Conservation (phyloP, 345 rosid genomes). For the Kernera saxatilis region DNA sequence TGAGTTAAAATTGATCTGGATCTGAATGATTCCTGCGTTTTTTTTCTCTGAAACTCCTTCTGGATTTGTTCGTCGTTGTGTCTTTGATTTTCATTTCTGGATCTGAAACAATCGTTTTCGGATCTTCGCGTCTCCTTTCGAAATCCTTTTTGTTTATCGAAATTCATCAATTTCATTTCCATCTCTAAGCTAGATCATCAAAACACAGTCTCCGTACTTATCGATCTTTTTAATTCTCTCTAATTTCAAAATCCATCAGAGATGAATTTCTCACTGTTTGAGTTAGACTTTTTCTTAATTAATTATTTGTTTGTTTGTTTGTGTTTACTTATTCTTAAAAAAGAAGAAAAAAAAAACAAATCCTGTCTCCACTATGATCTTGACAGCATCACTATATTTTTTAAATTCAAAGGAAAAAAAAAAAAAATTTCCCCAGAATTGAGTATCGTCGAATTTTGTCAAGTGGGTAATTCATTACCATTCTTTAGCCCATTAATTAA, state of each 20-base stretch:
- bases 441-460: not conserved
- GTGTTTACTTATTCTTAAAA: not conserved
- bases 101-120: not conserved
- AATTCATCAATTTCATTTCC: not conserved
- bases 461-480: slow-evolving; percentile 12
- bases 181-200: slow-evolving; percentile 1
- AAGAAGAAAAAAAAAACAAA: not conserved
- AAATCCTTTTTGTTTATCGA: not conserved
- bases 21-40: not conserved
- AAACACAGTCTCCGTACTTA: not conserved
- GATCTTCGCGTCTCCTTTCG: not conserved
- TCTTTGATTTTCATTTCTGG: not conserved
- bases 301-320: not conserved
- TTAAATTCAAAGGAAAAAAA: not conserved
- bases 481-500: not conserved
- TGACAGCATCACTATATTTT: slow-evolving; percentile 9
- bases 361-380: slow-evolving; percentile 23
- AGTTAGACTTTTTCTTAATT: slow-evolving; percentile 9
- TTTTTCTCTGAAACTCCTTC: not conserved
- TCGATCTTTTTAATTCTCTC: not conserved
- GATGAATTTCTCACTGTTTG: not conserved
- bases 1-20: not conserved
- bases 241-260: not conserved
- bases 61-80: not conserved
- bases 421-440: not conserved